Evolutionary conservation across 2,329 filamentous ascomycete genomes (phyloP).

Genomic region (Fusarium heterosporum): DNA sequence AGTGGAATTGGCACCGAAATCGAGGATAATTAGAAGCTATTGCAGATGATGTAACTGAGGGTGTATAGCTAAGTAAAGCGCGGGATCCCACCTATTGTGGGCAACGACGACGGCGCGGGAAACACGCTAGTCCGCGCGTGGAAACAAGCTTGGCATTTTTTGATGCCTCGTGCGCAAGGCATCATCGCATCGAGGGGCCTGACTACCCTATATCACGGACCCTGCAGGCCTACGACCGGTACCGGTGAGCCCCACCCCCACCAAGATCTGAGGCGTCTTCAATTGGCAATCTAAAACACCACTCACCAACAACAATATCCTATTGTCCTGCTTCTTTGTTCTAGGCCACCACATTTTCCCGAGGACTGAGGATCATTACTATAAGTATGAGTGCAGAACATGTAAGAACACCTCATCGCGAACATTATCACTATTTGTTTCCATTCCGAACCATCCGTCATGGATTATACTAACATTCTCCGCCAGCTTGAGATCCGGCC

Average conservation of each 20-base stretch:
- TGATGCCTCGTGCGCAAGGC: slow-evolving; percentile 37
- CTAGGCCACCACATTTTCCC: slow-evolving; percentile 4
- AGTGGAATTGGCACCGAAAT: slow-evolving; percentile 10
- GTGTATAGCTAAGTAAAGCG: neutral
- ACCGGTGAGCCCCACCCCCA: slow-evolving; percentile 45
- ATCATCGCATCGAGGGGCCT: neutral
- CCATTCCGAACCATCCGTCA: neutral
- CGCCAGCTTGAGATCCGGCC: slow-evolving; percentile 47
- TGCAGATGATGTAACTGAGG: slow-evolving; percentile 11
- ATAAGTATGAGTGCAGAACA: slow-evolving; percentile 45
- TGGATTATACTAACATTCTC: slow-evolving; percentile 16
- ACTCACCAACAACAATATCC: slow-evolving; percentile 14
- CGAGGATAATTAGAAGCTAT: neutral
- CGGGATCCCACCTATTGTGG: neutral
- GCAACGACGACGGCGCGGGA: neutral
- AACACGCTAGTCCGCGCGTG: slow-evolving; percentile 12
- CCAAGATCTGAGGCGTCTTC: slow-evolving; percentile 25
- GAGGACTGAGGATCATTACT: neutral
- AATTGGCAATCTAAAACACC: slow-evolving; percentile 33
- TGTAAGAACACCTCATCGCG: slow-evolving; percentile 20
- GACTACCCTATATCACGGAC: slow-evolving; percentile 27
- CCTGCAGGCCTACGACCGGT: slow-evolving; percentile 10
- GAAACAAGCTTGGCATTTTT: slow-evolving; percentile 16
- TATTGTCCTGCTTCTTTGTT: slow-evolving; percentile 30
- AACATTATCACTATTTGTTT: neutral